Percentiles rank a stretch among this genome's conserved stretches.
phyloP scores from a whole-genome alignment of 2,329 filamentous ascomycete species.

The Sphaerostilbella broomeana region DNA sequence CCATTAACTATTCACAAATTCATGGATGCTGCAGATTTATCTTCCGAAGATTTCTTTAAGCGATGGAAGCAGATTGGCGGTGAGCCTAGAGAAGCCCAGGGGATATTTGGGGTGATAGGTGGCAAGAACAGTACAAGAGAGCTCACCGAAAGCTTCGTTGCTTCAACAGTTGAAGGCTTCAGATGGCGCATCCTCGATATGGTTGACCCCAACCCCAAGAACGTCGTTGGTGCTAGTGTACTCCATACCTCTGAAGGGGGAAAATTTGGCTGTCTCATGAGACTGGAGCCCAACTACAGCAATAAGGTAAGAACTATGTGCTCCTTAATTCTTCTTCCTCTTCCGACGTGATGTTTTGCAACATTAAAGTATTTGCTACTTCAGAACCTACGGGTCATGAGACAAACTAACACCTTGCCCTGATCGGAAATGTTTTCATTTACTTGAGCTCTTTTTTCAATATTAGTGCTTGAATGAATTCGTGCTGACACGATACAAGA shows the following conservation, averaged over 20 bases:
- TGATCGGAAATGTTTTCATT: neutral
- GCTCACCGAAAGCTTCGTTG: conserved; percentile 64
- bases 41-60: conserved; percentile 94
- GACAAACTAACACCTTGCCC: conserved; percentile 11
- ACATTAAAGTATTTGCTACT: conserved; percentile 13
- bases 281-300: conserved; percentile 88
- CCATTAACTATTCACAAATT: conserved; percentile 90
- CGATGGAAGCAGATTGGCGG: conserved; percentile 98
- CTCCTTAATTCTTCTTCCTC: neutral
- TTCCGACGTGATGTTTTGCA: conserved; percentile 8
- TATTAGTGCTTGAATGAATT: neutral
- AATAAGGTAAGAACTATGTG: conserved; percentile 63
- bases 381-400: conserved; percentile 12
- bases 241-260: conserved; percentile 74
- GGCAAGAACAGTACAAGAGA: conserved; percentile 47
- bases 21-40: conserved; percentile 85
- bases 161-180: conserved; percentile 72
- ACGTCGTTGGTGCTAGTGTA: conserved; percentile 87
- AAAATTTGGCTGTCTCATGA: conserved; percentile 89
- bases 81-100: conserved; percentile 77
- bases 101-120: conserved; percentile 64
- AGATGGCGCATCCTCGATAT: conserved; percentile 78
- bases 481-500: conserved; percentile 46
- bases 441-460: no score
- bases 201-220: conserved; percentile 89